These are phyloP conservation scores for Agrocybe pediades DNA, from an alignment of 768 basidiomycete genomes.

Conservation along the genomic window DNA sequence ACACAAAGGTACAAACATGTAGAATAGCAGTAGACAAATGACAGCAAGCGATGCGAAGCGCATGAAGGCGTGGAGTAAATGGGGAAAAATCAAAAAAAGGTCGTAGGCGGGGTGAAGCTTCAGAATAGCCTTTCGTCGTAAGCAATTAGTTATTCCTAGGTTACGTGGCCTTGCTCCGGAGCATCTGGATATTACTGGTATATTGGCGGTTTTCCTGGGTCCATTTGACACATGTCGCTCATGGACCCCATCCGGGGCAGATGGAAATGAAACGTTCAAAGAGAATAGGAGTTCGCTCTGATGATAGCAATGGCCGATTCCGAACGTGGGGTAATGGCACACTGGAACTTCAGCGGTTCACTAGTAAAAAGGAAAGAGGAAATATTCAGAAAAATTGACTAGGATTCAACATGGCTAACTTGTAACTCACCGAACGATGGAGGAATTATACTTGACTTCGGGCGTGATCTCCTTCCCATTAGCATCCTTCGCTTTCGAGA, in stretches of 20 bases:
- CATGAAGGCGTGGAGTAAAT: too few relatives aligned
- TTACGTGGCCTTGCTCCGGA: too few relatives aligned
- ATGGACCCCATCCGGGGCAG: neutral
- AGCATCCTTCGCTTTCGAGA: slow-evolving; percentile 18
- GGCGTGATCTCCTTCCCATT: slow-evolving; percentile 22
- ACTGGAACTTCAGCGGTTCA: slow-evolving; percentile 17
- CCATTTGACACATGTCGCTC: too few relatives aligned
- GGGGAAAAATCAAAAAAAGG: too few relatives aligned
- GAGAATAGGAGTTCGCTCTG: neutral
- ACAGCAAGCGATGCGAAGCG: neutral
- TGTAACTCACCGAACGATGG: slow-evolving; percentile 20
- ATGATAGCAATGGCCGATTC: slow-evolving; percentile 13
- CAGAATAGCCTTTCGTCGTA: too few relatives aligned
- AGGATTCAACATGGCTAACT: neutral
- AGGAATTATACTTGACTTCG: slow-evolving; percentile 22
- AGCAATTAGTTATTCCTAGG: too few relatives aligned
- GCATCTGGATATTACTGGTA: too few relatives aligned
- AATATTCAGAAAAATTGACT: neutral
- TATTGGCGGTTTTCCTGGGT: too few relatives aligned
- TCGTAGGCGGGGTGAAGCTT: too few relatives aligned
- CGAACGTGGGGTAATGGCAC: slow-evolving; percentile 16
- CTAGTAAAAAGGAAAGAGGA: neutral
- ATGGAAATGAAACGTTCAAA: neutral
- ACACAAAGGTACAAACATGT: neutral
- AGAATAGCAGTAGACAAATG: neutral